Percentiles rank a stretch among this genome's conserved stretches.
Evolutionary conservation across 768 basidiomycete genomes (phyloP).

Genomic region (Hysterangium stoloniferum): DNA sequence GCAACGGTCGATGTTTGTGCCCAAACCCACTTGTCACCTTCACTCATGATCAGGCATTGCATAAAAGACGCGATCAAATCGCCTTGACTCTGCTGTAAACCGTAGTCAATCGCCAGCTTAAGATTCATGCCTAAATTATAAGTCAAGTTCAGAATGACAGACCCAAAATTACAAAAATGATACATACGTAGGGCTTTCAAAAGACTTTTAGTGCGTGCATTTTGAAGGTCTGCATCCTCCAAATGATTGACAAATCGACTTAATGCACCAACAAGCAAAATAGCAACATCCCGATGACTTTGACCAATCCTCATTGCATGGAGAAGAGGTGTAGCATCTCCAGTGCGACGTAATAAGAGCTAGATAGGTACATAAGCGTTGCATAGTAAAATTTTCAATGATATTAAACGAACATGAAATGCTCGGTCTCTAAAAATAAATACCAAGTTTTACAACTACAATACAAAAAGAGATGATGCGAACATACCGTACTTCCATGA

Average conservation of each 20-base stretch:
- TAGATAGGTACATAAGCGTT: conserved; percentile 20
- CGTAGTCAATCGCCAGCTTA: conserved; percentile 87
- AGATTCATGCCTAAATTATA: conserved; percentile 79
- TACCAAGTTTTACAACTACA: not conserved
- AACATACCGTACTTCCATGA: conserved; percentile 57
- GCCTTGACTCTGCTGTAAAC: conserved; percentile 70
- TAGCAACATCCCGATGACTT: conserved; percentile 74
- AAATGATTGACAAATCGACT: conserved; percentile 88
- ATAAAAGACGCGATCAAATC: conserved; percentile 88
- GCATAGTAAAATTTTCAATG: no score
- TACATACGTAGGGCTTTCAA: conserved; percentile 72
- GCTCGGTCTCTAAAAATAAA: conserved; percentile 47
- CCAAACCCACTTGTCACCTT: conserved; percentile 87
- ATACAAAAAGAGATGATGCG: not conserved
- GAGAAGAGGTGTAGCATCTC: conserved; percentile 80
- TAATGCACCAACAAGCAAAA: conserved; percentile 82
- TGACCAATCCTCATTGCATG: conserved; percentile 81
- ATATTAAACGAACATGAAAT: conserved; percentile 68
- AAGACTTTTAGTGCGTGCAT: conserved; percentile 55
- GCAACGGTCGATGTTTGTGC: conserved; percentile 61
- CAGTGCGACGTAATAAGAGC: conserved; percentile 78
- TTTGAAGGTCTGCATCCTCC: conserved; percentile 66
- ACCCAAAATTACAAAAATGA: not conserved
- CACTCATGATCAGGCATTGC: conserved; percentile 93
- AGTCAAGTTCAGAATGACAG: not conserved